Evolutionary conservation across 768 basidiomycete species (phyloP).

Genomic region (Rossbeevera mucosa): DNA sequence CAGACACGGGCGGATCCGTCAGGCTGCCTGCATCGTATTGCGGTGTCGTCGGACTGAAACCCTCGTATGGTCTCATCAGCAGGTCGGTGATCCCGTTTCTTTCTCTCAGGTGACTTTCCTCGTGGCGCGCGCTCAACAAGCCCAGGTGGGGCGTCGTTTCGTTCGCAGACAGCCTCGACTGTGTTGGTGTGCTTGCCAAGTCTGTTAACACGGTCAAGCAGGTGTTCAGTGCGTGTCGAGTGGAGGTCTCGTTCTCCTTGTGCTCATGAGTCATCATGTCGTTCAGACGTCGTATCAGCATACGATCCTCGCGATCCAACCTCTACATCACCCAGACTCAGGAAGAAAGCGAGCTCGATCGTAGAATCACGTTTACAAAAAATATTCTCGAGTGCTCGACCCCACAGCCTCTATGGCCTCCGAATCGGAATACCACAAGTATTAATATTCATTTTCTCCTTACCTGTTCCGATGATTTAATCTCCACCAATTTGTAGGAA

Average conservation of each 20-base stretch:
- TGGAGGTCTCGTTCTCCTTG: background rate
- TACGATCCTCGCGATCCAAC: slow-evolving; percentile 77
- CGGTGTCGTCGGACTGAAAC: slow-evolving; percentile 88
- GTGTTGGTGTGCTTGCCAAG: slow-evolving; percentile 76
- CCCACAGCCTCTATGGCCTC: slow-evolving; percentile 42
- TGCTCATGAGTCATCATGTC: background rate
- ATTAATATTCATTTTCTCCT: slow-evolving; percentile 5
- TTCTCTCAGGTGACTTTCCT: background rate
- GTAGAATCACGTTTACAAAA: slow-evolving; percentile 14
- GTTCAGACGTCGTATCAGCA: slow-evolving; percentile 31
- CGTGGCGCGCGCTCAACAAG: slow-evolving; percentile 6
- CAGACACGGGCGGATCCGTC: slow-evolving; percentile 94
- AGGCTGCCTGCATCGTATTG: slow-evolving; percentile 93
- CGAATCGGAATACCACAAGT: slow-evolving; percentile 77
- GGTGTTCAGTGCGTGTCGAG: slow-evolving; percentile 53
- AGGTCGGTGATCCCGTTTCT: slow-evolving; percentile 44
- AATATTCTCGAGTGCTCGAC: background rate
- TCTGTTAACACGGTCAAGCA: slow-evolving; percentile 44
- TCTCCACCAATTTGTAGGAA: slow-evolving; percentile 40
- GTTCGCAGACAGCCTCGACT: slow-evolving; percentile 93
- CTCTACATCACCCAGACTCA: slow-evolving; percentile 42
- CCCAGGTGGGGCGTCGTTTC: slow-evolving; percentile 84
- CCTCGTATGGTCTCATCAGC: slow-evolving; percentile 89
- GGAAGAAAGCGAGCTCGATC: slow-evolving; percentile 33
- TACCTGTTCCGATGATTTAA: background rate